These are phyloP conservation scores for Euphrasia arctica DNA, from an alignment of 305 asterid species.

Conservation along the genomic window DNA sequence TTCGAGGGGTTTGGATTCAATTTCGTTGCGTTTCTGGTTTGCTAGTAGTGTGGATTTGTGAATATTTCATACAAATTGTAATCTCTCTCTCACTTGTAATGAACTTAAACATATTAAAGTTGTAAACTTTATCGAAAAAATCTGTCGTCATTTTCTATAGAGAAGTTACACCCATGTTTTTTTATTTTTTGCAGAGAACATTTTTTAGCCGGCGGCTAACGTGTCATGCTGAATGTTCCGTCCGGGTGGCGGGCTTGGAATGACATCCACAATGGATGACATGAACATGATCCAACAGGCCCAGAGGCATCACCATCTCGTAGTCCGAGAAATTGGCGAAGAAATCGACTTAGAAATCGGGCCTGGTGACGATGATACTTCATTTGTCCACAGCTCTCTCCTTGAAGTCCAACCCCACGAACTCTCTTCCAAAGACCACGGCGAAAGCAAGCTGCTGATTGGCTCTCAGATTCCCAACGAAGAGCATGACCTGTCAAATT, in stretches of 20 bases:
- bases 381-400: constrained; percentile 70
- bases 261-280: constrained; percentile 94
- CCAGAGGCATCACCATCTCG: constrained; percentile 78
- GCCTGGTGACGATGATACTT: constrained; percentile 80
- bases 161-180: neutral
- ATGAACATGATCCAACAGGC: constrained; percentile 92
- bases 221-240: constrained; percentile 82
- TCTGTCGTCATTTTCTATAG: neutral
- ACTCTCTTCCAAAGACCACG: constrained; percentile 71
- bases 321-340: constrained; percentile 81
- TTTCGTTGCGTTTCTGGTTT: neutral
- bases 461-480: constrained; percentile 63
- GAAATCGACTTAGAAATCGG: constrained; percentile 97
- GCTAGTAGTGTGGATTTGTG: neutral
- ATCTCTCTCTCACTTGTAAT: neutral
- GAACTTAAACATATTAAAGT: too few species aligned
- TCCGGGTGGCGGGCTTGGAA: constrained; percentile 54
- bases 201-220: constrained; percentile 26
- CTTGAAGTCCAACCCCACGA: constrained; percentile 70
- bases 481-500: constrained; percentile 65
- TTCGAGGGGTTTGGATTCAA: neutral
- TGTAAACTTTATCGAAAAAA: neutral
- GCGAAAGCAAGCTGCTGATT: constrained; percentile 65
- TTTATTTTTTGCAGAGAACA: neutral
- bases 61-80: neutral